These are phyloP conservation scores for Diutina sp. DNA, from an alignment of 1,139 yeast species.

Conservation along the genomic window DNA sequence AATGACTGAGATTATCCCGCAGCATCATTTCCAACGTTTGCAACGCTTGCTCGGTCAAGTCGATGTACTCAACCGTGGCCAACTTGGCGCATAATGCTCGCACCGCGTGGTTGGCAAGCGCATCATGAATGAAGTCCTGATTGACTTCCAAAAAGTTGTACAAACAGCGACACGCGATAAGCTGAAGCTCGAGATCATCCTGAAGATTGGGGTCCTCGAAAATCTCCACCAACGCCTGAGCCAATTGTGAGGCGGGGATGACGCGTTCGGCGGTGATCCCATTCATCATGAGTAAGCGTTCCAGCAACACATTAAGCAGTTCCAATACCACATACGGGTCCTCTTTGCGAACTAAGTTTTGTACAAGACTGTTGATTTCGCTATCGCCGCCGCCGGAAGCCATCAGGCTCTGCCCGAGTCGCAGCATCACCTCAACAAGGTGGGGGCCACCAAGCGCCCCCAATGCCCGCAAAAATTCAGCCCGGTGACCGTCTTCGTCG, in stretches of 20 bases:
- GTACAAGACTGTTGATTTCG: conserved; percentile 28
- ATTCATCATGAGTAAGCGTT: conserved; percentile 55
- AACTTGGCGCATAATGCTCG: background rate
- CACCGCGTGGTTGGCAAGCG: conserved; percentile 57
- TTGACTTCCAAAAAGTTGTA: conserved; percentile 73
- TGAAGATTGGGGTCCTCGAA: conserved; percentile 45
- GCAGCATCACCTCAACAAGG: conserved; percentile 3
- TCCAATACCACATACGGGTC: conserved; percentile 40
- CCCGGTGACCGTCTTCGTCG: conserved; percentile 14
- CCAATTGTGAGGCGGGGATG: conserved; percentile 48
- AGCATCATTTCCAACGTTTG: conserved; percentile 66
- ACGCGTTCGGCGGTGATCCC: conserved; percentile 47
- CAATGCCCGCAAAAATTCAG: conserved; percentile 17
- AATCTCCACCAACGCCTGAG: conserved; percentile 43
- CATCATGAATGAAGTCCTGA: conserved; percentile 50
- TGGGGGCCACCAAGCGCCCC: conserved; percentile 11
- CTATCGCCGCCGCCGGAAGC: background rate
- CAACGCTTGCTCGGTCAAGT: conserved; percentile 84
- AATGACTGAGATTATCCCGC: conserved; percentile 36
- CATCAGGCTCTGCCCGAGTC: conserved; percentile 5
- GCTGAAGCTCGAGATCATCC: conserved; percentile 65
- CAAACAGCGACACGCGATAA: conserved; percentile 77
- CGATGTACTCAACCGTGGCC: conserved; percentile 44
- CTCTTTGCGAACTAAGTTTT: conserved; percentile 28
- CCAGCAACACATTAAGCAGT: conserved; percentile 51